phyloP scores from a whole-genome alignment of 83 land plant species.

The Picea engelmannii region DNA sequence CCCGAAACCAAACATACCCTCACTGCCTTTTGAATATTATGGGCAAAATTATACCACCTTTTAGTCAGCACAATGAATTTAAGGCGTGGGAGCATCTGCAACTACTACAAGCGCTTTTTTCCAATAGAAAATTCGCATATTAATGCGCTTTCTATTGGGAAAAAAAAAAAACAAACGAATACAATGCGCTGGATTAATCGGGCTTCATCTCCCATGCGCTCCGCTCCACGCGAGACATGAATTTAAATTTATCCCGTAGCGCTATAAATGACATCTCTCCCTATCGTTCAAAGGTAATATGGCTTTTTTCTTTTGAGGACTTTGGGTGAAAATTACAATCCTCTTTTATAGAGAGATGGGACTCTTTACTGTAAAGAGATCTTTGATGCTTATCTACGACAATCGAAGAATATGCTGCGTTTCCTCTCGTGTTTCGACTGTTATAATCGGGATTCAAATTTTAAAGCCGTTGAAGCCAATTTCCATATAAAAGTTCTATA shows the following conservation, averaged over 20 bases:
- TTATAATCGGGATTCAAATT: too few relatives aligned
- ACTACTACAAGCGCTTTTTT: neutral
- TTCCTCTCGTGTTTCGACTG: neutral
- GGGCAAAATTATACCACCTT: neutral
- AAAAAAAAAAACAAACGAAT: too few relatives aligned
- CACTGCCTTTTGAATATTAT: neutral
- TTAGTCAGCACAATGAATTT: slow-evolving; percentile 2
- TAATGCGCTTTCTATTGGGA: too few relatives aligned
- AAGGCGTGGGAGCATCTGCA: neutral
- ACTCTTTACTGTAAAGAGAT: neutral
- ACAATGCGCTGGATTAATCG: neutral
- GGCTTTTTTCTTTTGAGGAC: neutral
- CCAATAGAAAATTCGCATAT: too few relatives aligned
- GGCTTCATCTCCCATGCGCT: neutral
- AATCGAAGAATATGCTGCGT: neutral
- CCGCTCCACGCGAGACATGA: too few relatives aligned
- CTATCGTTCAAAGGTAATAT: neutral
- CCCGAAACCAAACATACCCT: too few relatives aligned
- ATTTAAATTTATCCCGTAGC: too few relatives aligned
- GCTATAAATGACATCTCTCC: neutral
- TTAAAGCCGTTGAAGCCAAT: too few relatives aligned
- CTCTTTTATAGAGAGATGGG: neutral
- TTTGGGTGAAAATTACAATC: neutral
- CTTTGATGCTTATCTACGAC: neutral
- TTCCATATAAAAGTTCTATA: neutral